Conservation (phyloP, 805 yeast genomes). For the Saturnispora diversa region DNA sequence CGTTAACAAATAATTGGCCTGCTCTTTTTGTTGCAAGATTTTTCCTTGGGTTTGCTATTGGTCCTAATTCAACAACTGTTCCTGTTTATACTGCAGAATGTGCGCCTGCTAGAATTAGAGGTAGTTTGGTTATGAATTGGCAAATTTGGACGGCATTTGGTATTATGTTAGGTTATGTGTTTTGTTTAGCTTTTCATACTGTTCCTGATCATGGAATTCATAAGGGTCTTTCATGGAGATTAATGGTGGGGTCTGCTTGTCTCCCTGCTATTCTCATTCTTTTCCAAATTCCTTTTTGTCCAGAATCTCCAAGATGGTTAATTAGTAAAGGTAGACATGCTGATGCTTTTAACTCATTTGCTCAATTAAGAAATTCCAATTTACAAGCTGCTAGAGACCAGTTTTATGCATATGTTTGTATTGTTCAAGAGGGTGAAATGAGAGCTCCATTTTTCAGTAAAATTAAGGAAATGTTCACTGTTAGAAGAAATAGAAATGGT, state of each 20-base stretch:
- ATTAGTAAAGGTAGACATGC: slow-evolving; percentile 60
- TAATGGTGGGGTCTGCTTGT: slow-evolving; percentile 62
- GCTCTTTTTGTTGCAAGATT: slow-evolving; percentile 61
- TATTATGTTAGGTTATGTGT: slow-evolving; percentile 62
- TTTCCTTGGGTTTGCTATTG: slow-evolving; percentile 59
- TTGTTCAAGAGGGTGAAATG: slow-evolving; percentile 52
- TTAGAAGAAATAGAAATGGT: slow-evolving; percentile 79
- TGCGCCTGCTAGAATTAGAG: slow-evolving; percentile 54
- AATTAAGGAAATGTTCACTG: slow-evolving; percentile 50
- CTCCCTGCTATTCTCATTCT: slow-evolving; percentile 57
- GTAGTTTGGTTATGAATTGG: slow-evolving; percentile 67
- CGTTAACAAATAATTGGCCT: slow-evolving; percentile 54
- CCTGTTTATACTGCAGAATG: slow-evolving; percentile 66
- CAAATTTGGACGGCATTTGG: slow-evolving; percentile 71
- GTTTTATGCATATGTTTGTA: slow-evolving; percentile 58
- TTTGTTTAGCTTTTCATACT: slow-evolving; percentile 53
- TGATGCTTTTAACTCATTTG: slow-evolving; percentile 49
- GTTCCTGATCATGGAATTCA: slow-evolving; percentile 40
- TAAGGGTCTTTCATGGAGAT: slow-evolving; percentile 57
- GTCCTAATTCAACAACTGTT: slow-evolving; percentile 69
- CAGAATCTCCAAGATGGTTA: slow-evolving; percentile 72
- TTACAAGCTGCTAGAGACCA: slow-evolving; percentile 64
- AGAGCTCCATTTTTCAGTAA: slow-evolving; percentile 40
- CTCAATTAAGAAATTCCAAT: slow-evolving; percentile 40
- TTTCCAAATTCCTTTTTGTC: slow-evolving; percentile 56